A percentile compares a stretch with the other conserved stretches of the same genome.
These are phyloP conservation scores for Penicillium bovifimosum DNA, from an alignment of 495 filamentous ascomycete genomes.

Conservation along the genomic window DNA sequence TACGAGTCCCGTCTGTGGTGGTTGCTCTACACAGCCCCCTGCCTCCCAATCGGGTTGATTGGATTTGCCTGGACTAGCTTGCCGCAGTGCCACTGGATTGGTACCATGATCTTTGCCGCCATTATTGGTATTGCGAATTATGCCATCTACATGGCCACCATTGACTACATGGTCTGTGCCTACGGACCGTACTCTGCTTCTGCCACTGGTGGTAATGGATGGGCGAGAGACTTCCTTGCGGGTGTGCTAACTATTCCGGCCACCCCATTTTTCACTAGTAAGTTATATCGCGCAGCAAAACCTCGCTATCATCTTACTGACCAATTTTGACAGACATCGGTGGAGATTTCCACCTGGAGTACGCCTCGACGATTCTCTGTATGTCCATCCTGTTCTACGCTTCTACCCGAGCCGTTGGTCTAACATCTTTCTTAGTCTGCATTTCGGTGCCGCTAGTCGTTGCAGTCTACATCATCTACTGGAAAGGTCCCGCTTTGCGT, in stretches of 20 bases:
- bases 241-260: conserved; percentile 33
- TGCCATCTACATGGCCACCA: conserved; percentile 65
- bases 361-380: background rate
- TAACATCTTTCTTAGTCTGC: no score
- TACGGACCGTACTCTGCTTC: conserved; percentile 70
- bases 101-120: no score
- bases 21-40: no score
- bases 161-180: conserved; percentile 70
- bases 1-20: no score
- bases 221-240: conserved; percentile 33
- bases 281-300: no score
- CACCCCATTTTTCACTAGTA: no score
- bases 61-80: no score
- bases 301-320: no score
- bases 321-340: conserved; percentile 25
- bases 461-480: conserved; percentile 41
- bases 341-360: conserved; percentile 9
- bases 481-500: conserved; percentile 34
- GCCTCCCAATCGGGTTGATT: no score
- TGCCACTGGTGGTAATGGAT: conserved; percentile 60
- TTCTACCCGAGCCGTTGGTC: no score
- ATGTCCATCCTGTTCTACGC: no score
- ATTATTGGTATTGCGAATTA: conserved; percentile 63
- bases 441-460: conserved; percentile 31
- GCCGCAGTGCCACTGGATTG: no score